Evolutionary conservation across 345 rosid species (phyloP), one percentile per base, ranked within the genome.

Genomic region (Brassica carinata): DNA sequence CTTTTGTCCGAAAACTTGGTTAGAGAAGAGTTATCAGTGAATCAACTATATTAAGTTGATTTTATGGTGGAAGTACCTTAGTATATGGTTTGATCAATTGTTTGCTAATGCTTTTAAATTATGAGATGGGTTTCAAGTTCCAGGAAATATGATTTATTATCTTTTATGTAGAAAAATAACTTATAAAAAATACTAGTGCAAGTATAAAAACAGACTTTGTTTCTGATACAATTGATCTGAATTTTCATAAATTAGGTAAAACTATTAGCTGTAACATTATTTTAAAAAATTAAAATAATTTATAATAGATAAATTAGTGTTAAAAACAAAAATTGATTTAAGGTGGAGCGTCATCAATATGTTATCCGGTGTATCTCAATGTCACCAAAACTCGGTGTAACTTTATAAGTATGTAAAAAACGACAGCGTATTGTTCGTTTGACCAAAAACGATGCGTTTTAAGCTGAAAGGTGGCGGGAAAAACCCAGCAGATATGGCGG

Each of bases 381-480:
- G 57, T 53, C 3, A 15, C 23, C 9, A 15, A 53, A 53, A 53
- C 59, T 15, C 1, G 59, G 15, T 53, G 59, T 1, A 53, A 53
- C 57, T 19, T 10, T 43, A 4, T 43, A 48, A 5, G 17, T 14
- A 17, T 23, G 33, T 4, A 19, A 15, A 0, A 27, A 40, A 79
- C 78, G 74, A 19, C 29, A 0, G 29, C 69, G 70, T 67, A 59
- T 40, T 61, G 19, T 5, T 2, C 4, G 29, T 43, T 40, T 8
- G 53, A 4, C 2, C 1, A 27, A 79, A 36, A 79, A 67, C 82
- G 82, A 2, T 29, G 62, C 77, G 77, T 79, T 45, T 29, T 14
- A 29, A 55, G 81, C 5, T 17, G 62, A 63, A 67, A 30, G 66
- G 34, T 70, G 77, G 80, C 80, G 83, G 83, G 80, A 81, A 71